A percentile compares a stretch with the other conserved stretches of the same genome.
Evolutionary conservation across 2,329 filamentous ascomycete genomes (phyloP).

Genomic region (Nemania sp.): DNA sequence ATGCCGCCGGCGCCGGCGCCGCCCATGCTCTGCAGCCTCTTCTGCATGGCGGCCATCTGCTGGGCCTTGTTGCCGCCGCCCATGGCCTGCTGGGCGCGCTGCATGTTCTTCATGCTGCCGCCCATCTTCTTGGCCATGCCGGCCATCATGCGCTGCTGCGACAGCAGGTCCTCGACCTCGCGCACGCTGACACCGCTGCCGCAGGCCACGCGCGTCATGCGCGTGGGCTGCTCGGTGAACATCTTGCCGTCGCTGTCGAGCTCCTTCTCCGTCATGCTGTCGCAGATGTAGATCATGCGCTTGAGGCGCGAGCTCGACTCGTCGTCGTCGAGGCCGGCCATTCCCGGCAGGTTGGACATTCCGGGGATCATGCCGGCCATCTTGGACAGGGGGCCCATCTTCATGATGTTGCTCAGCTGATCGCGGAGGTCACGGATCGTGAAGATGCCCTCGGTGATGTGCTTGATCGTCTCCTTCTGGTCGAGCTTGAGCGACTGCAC

Average conservation of each 20-base stretch:
- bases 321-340: slow-evolving; percentile 95
- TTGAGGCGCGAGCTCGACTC: slow-evolving; percentile 92
- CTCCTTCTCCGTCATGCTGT: slow-evolving; percentile 96
- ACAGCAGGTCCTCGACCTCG: slow-evolving; percentile 96
- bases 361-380: slow-evolving; percentile 99
- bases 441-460: slow-evolving; percentile 96
- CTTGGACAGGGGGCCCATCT: slow-evolving; percentile 97
- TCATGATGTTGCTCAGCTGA: slow-evolving; percentile 98
- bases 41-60: slow-evolving; percentile 97
- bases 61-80: slow-evolving; percentile 88
- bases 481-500: slow-evolving; percentile 94
- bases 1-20: slow-evolving; percentile 69
- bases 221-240: slow-evolving; percentile 87
- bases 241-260: slow-evolving; percentile 94
- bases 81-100: slow-evolving; percentile 88
- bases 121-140: slow-evolving; percentile 99
- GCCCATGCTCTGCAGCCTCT: slow-evolving; percentile 90
- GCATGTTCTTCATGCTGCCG: slow-evolving; percentile 97
- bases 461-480: slow-evolving; percentile 99
- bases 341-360: slow-evolving; percentile 75
- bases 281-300: slow-evolving; percentile 98
- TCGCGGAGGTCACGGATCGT: slow-evolving; percentile 92
- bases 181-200: slow-evolving; percentile 88
- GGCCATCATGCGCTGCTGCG: slow-evolving; percentile 98
- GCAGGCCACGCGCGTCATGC: slow-evolving; percentile 88